Percentiles rank a stretch among this genome's conserved stretches.
Evolutionary conservation across 805 yeast genomes (phyloP).

Genomic region (Yamadazyma kitorensis): DNA sequence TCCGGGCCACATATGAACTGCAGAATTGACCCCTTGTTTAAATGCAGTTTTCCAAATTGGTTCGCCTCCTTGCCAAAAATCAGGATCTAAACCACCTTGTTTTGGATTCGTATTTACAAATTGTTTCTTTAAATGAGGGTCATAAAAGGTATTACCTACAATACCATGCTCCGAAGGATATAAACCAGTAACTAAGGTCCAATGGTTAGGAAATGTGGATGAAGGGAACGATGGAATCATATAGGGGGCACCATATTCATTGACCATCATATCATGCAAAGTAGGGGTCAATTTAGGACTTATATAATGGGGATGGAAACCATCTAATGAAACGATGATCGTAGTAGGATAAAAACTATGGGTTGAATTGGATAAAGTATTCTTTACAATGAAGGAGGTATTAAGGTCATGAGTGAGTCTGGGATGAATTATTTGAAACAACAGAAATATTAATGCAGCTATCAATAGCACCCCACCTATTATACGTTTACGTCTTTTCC

Average conservation of each 20-base stretch:
- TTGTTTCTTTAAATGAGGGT: slow-evolving; percentile 50
- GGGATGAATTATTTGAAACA: too few species aligned
- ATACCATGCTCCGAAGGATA: slow-evolving; percentile 85
- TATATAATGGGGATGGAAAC: slow-evolving; percentile 88
- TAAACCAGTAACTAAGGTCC: slow-evolving; percentile 85
- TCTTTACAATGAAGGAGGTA: too few species aligned
- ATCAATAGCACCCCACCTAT: too few species aligned
- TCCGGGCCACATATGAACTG: slow-evolving; percentile 98
- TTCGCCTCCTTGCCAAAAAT: slow-evolving; percentile 83
- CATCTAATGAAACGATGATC: slow-evolving; percentile 75
- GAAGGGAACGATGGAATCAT: slow-evolving; percentile 89
- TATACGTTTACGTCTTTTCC: too few species aligned
- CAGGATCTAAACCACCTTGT: slow-evolving; percentile 48
- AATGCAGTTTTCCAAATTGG: slow-evolving; percentile 83
- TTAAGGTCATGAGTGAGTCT: too few species aligned
- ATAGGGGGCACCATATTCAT: slow-evolving; percentile 67
- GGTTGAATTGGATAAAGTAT: slow-evolving; percentile 64
- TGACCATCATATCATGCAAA: slow-evolving; percentile 53
- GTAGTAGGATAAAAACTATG: slow-evolving; percentile 76
- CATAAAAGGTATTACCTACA: slow-evolving; percentile 78
- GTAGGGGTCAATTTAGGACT: slow-evolving; percentile 66
- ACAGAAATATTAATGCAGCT: too few species aligned
- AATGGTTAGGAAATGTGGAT: slow-evolving; percentile 87
- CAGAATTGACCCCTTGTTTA: slow-evolving; percentile 57
- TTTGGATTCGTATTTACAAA: slow-evolving; percentile 63